Evolutionary conservation across 441 rosid species (phyloP), one percentile per base, ranked within the genome.

Genomic region (Pelargonium citronellum): DNA sequence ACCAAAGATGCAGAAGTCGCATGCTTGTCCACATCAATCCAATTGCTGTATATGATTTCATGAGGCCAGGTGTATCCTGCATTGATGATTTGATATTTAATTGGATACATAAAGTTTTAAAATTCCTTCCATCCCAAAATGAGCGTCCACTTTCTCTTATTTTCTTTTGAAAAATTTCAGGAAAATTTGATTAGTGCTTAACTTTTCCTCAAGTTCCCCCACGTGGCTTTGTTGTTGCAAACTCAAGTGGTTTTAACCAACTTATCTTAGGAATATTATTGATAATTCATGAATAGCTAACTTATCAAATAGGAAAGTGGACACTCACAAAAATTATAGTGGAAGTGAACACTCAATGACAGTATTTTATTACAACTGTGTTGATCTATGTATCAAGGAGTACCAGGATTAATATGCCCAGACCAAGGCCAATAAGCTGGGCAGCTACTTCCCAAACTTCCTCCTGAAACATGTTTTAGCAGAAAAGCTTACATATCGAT

Each of bases 401-500:
- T 79, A 94, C 97, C 87, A 94, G 87, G 79, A 94, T 79, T 75
- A 91, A 69, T 76, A 94, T 87, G 73, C 99, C 99, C 61, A 91
- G 70, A 60, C 80, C 88, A 77, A 94, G 97, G 72, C 99, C 97
- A 74, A 91, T 80, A 82, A 91, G 77, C 82, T 94, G 95, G 74
- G 97, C 98, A 77, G 83, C 87, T 79, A 94, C 99, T 88, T 91
- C 99, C 99, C 99, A 94, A 73, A 94, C 96, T 83, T 94, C 97
- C 79, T 94, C 99, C 99, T 91, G 87, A 80, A 66, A 81, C 64
- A 67, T 74, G 77, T 60, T 13, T 72, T 55, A n/a, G 8, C 60
- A 66, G 53, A n/a, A 9, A 17, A 53, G 69, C 53, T 49, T 30
- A 37, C 16, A 55, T 0, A 41, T 16, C 22, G 16, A 3, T 24